A percentile compares a stretch with the other conserved stretches of the same genome.
These are phyloP conservation scores for Naganishia randhawae DNA, from an alignment of 768 basidiomycete genomes.

Conservation along the genomic window DNA sequence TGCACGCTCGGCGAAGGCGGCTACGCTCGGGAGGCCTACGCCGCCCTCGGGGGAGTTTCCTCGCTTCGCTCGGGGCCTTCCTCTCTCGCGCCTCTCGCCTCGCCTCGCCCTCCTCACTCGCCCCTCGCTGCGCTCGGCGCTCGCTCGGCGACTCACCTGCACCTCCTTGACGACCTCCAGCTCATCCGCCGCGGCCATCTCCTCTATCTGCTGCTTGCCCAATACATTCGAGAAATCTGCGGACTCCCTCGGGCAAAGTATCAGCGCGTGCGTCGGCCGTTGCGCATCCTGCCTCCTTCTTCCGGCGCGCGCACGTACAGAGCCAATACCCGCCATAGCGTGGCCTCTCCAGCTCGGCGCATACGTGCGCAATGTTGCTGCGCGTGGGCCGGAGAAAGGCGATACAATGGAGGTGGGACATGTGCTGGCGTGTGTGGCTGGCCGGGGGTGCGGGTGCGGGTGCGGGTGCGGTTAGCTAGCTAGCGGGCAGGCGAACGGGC, in stretches of 20 bases:
- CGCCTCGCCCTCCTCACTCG: too few species aligned
- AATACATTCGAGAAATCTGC: slow-evolving; percentile 93
- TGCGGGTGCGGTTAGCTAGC: not conserved
- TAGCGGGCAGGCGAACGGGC: not conserved
- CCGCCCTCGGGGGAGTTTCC: too few species aligned
- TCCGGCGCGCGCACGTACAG: slow-evolving; percentile 74
- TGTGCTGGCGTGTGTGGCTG: slow-evolving; percentile 66
- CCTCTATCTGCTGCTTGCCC: slow-evolving; percentile 83
- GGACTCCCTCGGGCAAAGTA: too few species aligned
- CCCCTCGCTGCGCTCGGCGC: too few species aligned
- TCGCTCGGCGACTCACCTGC: slow-evolving; percentile 68
- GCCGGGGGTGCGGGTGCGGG: not conserved
- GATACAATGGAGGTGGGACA: slow-evolving; percentile 96
- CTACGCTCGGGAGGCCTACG: too few species aligned
- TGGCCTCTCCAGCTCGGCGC: slow-evolving; percentile 77
- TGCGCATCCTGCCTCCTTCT: too few species aligned
- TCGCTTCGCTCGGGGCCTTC: too few species aligned
- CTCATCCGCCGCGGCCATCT: slow-evolving; percentile 88
- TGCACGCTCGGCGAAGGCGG: too few species aligned
- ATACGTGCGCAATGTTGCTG: slow-evolving; percentile 75
- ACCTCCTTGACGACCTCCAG: slow-evolving; percentile 95
- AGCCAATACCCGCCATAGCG: slow-evolving; percentile 98
- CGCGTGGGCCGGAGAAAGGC: slow-evolving; percentile 83
- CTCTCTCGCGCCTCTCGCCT: too few species aligned
- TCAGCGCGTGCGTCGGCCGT: not conserved